Base-by-base conservation (phyloP, 169 alveolate species). In the Cryptosporidium canis region DNA sequence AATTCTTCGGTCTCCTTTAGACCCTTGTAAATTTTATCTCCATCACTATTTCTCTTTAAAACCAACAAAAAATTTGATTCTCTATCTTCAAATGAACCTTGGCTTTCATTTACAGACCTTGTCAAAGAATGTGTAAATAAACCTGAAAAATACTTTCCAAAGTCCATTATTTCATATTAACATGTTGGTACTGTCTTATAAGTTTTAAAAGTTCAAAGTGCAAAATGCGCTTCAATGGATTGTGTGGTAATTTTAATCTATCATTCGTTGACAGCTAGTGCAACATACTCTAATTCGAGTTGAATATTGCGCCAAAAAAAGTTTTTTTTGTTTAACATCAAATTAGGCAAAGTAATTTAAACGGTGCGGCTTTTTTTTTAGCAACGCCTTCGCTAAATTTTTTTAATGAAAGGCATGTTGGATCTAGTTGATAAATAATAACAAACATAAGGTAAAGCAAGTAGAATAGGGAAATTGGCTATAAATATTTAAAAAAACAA, bases 51-150 rank as follows among this genome's bases (percentile, higher is more conserved):
- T 48, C 61, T 55, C 27, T 44, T 77, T n/a, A 77, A 77, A 0
- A 77, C 64, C 27, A 77, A 41, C 16, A 77, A 61, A 61, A 77
- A 77, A 45, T 77, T n/a, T 35, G 87, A 77, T 61, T 77, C 87
- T n/a, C 87, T 77, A 55, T 77, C 87, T 77, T 77, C 87, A 21
- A 77, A 61, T 37, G 87, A 77, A 35, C 66, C 63, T 61, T 58
- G 77, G 48, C 58, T 77, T 29, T 77, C 87, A 58, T 77, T 61
- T 77, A 61, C 77, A 39, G 72, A 77, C 58, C 87, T 77, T 18
- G 70, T 77, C 37, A 55, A 58, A 21, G 72, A 35, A 29, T 77
- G 87, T 58, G 72, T 61, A 27, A 55, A 77, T 29, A 77, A 77
- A 58, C 87, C 87, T 41, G 87, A 61, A 55, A 77, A 77, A 39